Percentiles rank a stretch among this genome's conserved stretches.
These are phyloP conservation scores for Aspergillus conjunctus DNA, from an alignment of 495 filamentous ascomycete genomes.

Conservation along the genomic window DNA sequence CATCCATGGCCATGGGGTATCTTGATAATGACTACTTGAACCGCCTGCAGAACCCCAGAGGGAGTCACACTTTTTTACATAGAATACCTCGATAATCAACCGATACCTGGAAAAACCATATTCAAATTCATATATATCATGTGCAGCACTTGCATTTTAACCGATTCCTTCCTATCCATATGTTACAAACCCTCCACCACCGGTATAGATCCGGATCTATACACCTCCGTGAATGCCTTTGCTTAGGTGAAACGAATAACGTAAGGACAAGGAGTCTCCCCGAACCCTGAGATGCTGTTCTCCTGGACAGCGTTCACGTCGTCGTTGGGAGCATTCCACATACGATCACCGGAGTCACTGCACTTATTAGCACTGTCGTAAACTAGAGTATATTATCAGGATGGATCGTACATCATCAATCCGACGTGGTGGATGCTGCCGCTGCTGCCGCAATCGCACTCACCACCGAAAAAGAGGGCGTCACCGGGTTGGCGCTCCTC, in stretches of 20 bases:
- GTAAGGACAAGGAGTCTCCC: conserved; percentile 25
- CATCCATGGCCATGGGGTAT: no score
- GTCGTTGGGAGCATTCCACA: conserved; percentile 31
- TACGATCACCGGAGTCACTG: conserved; percentile 27
- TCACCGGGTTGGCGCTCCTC: conserved; percentile 23
- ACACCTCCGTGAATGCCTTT: not conserved
- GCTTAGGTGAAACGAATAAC: conserved; percentile 23
- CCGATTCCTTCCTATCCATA: not conserved
- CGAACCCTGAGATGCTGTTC: conserved; percentile 22
- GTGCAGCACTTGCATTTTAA: no score
- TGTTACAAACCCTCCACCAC: not conserved
- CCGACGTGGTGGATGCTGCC: conserved; percentile 25
- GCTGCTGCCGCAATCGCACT: conserved; percentile 21
- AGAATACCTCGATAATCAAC: no score
- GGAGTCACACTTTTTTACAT: no score
- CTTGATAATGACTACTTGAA: no score
- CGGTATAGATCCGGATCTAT: not conserved
- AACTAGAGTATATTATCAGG: not conserved
- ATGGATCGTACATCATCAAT: conserved; percentile 25
- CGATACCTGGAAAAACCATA: no score
- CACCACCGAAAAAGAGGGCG: conserved; percentile 26
- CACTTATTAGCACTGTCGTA: not conserved
- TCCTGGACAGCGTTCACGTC: conserved; percentile 25
- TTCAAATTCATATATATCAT: no score
- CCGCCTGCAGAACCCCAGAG: no score